Evolutionary conservation across 441 rosid genomes (phyloP), one percentile per base, ranked within the genome.

Genomic region (Raphanus hybrid): DNA sequence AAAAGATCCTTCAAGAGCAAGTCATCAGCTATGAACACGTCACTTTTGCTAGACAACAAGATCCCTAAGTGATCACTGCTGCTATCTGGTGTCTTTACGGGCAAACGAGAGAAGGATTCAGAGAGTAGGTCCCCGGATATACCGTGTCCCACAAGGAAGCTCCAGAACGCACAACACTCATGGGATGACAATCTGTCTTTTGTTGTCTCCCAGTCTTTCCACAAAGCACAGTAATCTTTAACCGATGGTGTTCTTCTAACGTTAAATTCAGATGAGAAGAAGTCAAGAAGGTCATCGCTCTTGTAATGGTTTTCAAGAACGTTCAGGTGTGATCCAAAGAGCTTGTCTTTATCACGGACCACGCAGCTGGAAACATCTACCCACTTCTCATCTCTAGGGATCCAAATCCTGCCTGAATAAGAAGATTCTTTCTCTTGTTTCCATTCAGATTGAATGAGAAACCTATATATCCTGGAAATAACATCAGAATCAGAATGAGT

Each of bases 401-500:
- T 80, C 92, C 91, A 92, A 54, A 90, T 87, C 74, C 11, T 67
- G 37, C 7, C 7, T 15, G 64, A 45, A 57, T 48, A 11, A 1
- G 5, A 55, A 8, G 64, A 69, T 10, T 64, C 85, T n/a, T 35
- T 63, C 8, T 69, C 68, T 3, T 86, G 81, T 61, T 64, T 41
- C 94, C 93, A 88, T 3, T 70, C 3, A 6, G 26, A 55, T 32
- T 67, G 35, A 0, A 57, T 69, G 78, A 92, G 73, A 76, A 85
- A 85, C 1, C 75, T 60, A 27, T 86, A 91, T 9, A 91, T 82
- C 68, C 93, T 73, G 45, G 78, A 37, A 11, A 91, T 88, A 16
- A 85, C 52, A 11, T 48, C 74, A 14, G 78, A 60, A n/a, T 86
- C 86, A 11, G 85, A 81, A 64, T 78, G 88, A 2, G n/a, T 62